phyloP scores from a whole-genome alignment of 1,284 basidiomycete species.

The Trichosporon coremiiforme region DNA sequence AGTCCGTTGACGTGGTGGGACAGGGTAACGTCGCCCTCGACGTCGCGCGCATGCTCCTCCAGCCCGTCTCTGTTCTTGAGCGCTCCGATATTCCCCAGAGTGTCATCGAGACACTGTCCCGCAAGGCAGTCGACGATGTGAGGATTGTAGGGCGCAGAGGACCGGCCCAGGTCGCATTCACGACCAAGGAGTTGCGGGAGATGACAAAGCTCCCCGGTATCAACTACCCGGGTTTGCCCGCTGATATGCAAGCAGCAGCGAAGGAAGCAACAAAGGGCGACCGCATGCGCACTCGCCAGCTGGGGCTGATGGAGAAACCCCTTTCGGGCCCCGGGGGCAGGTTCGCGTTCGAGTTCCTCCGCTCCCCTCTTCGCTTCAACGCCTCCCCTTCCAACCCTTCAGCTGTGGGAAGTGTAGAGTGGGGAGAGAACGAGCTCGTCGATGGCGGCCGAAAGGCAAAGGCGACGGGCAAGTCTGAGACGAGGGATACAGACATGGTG shows the following conservation, averaged over 20 bases:
- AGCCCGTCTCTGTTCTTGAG: conserved; percentile 64
- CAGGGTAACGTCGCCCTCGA: conserved; percentile 97
- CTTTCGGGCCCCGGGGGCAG: conserved; percentile 33
- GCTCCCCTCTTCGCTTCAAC: conserved; percentile 65
- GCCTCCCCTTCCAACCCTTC: conserved; percentile 27
- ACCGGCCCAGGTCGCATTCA: conserved; percentile 86
- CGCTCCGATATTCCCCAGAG: conserved; percentile 77
- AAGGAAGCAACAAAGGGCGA: conserved; percentile 51
- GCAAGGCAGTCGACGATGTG: conserved; percentile 65
- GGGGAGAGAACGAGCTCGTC: conserved; percentile 48
- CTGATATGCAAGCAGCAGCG: conserved; percentile 49
- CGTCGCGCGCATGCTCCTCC: conserved; percentile 84
- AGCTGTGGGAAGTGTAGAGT: conserved; percentile 55
- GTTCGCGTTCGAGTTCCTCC: conserved; percentile 81
- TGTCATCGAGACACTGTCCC: conserved; percentile 70
- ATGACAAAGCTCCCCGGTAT: conserved; percentile 76
- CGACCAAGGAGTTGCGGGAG: conserved; percentile 92
- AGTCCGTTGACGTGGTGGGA: conserved; percentile 82
- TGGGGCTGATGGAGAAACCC: conserved; percentile 57
- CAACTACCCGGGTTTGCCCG: conserved; percentile 51
- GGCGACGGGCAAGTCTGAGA: conserved; percentile 64
- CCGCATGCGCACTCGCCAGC: conserved; percentile 59
- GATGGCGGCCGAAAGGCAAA: conserved; percentile 57
- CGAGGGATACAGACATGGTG: conserved; percentile 71
- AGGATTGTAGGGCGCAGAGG: conserved; percentile 84